Base-by-base conservation (phyloP, 257 asterid species). In the Buddleja alternifolia region DNA sequence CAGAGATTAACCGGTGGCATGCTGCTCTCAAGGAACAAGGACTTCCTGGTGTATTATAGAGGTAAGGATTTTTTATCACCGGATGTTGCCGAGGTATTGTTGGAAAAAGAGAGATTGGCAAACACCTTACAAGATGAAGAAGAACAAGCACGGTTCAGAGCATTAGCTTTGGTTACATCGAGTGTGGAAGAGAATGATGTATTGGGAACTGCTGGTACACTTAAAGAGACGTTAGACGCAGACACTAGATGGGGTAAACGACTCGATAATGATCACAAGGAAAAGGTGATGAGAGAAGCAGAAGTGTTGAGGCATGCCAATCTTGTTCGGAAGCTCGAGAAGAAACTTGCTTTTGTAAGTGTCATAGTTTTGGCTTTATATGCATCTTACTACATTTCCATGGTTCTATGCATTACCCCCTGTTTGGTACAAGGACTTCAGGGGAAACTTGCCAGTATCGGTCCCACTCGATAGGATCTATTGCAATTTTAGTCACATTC, bases 1-100 rank as follows among this genome's bases (percentile, higher is more conserved):
- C 96, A 93, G 99, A 89, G 78, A 84, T 82, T 93, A 82, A 93
- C 99, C 16, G 96, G 97, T 20, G 95, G 96, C 15, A 60, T 82
- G 66, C 84, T 91, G 70, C 89, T 94, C 70, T 94, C 97, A 14
- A 83, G 93, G 78, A 94, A 90, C 90, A 94, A 91, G 87, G 97
- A 91, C 66, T 94, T 83, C 83, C 78, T 94, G 73, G 99, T 94
- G 75, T 94, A 78, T 73, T 94, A 86, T 14, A 71, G 97, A 73
- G 99, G 99, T 58, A 94, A 94, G 81, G 84, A 91, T 71, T 94
- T 94, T 80, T 83, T 91, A 75, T 80, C 96, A 56, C 92, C 90
- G 0, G 96, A 89, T 21, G 96, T 94, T 64, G 85, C 99, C 6
- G 90, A 94, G 73, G 97, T 81, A 51, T 81, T 94, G 73, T 72